phyloP scores from a whole-genome alignment of 257 asterid genomes.

The Jaltomata sinuosa region DNA sequence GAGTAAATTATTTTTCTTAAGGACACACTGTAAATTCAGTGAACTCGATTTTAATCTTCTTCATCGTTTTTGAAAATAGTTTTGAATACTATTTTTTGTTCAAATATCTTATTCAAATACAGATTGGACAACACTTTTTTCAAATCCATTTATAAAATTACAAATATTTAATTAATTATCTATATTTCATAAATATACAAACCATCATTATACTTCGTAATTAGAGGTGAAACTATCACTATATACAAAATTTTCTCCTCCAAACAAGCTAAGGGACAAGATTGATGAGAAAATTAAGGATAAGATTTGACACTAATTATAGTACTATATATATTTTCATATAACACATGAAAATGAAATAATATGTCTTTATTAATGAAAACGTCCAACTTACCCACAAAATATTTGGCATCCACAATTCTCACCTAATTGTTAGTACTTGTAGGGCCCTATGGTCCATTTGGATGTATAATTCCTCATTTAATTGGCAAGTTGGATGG shows the following conservation, averaged over 20 bases:
- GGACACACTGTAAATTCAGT: too few species aligned
- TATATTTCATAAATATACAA: neutral
- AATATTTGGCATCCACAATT: neutral
- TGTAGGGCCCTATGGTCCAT: neutral
- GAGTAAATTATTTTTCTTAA: too few species aligned
- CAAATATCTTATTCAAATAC: too few species aligned
- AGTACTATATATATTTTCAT: neutral
- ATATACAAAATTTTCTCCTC: neutral
- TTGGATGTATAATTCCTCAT: neutral
- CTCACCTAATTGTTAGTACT: neutral
- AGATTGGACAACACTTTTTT: too few species aligned
- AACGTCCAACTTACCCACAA: neutral
- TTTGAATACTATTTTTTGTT: too few species aligned
- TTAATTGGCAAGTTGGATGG: neutral
- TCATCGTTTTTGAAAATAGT: too few species aligned
- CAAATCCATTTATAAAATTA: too few species aligned
- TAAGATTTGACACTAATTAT: neutral
- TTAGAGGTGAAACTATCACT: neutral
- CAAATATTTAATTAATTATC: too few species aligned
- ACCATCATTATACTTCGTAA: neutral
- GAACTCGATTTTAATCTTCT: too few species aligned
- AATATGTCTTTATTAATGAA: neutral
- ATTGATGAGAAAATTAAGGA: neutral
- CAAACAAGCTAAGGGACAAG: neutral
- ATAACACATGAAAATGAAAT: neutral